These are phyloP conservation scores for Umbilicus rupestris DNA, from an alignment of 164 flowering plant genomes.

Conservation along the genomic window DNA sequence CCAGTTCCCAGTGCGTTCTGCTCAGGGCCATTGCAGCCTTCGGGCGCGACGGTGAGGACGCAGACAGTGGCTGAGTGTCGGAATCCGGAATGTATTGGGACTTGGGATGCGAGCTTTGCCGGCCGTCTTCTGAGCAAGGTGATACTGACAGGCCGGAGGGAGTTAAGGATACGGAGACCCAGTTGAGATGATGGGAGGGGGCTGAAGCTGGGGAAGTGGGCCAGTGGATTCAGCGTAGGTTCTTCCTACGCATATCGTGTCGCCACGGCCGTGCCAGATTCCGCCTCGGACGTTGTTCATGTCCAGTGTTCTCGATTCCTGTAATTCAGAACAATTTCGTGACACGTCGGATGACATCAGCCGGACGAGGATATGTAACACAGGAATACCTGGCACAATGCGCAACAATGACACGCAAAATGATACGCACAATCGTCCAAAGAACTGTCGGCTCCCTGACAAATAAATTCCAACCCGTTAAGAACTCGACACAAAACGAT, in stretches of 20 bases:
- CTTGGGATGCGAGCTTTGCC: neutral
- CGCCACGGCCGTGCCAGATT: constrained; percentile 90
- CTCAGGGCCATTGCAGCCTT: too few relatives aligned
- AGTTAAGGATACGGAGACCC: constrained; percentile 23
- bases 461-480: too few relatives aligned
- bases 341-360: neutral
- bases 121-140: neutral
- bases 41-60: too few relatives aligned
- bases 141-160: neutral
- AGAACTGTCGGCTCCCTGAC: constrained; percentile 68
- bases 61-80: too few relatives aligned
- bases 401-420: constrained; percentile 70
- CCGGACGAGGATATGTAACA: too few relatives aligned
- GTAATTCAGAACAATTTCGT: constrained; percentile 14
- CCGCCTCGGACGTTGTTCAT: constrained; percentile 91
- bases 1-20: too few relatives aligned
- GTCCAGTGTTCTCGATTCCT: constrained; percentile 91
- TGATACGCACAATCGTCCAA: constrained; percentile 74
- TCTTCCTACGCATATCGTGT: constrained; percentile 75
- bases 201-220: constrained; percentile 38
- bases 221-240: constrained; percentile 36
- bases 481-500: too few relatives aligned
- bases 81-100: too few relatives aligned
- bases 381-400: constrained; percentile 41
- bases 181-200: constrained; percentile 36